Percentiles rank a stretch among this genome's conserved stretches.
Evolutionary conservation across 1,139 yeast species (phyloP).

Genomic region (Pichia sp.): DNA sequence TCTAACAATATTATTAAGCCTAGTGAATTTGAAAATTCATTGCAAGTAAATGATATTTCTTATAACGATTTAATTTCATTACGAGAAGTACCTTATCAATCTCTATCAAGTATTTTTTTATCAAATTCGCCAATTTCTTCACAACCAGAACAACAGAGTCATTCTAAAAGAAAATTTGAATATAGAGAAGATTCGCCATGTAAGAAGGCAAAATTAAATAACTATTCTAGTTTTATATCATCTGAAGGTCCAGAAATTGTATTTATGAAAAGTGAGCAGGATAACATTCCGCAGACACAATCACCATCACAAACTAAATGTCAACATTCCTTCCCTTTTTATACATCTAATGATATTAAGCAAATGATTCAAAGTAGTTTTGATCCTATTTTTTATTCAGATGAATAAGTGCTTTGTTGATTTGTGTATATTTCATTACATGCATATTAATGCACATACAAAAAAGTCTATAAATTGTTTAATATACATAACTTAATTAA

Average conservation of each 20-base stretch:
- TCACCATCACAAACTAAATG: background rate
- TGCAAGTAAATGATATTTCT: background rate
- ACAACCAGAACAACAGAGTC: background rate
- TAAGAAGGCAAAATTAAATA: background rate
- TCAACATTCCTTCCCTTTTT: conserved; percentile 2
- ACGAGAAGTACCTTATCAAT: background rate
- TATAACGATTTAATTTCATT: background rate
- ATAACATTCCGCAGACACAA: background rate
- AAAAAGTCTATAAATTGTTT: conserved; percentile 1
- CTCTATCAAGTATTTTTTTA: background rate
- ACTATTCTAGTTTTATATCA: background rate
- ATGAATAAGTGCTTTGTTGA: background rate
- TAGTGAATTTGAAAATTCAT: background rate
- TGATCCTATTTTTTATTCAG: conserved; percentile 9
- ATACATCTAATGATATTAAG: background rate
- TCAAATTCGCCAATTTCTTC: background rate
- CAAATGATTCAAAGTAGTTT: conserved; percentile 3
- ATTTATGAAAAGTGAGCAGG: background rate
- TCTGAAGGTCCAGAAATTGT: background rate
- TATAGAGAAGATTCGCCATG: background rate
- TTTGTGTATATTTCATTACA: background rate
- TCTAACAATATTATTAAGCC: background rate
- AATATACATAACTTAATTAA: background rate
- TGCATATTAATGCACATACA: background rate
- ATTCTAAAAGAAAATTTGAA: background rate